These are phyloP conservation scores for Beauveria asiatica DNA, from an alignment of 2,329 filamentous ascomycete genomes.

Conservation along the genomic window DNA sequence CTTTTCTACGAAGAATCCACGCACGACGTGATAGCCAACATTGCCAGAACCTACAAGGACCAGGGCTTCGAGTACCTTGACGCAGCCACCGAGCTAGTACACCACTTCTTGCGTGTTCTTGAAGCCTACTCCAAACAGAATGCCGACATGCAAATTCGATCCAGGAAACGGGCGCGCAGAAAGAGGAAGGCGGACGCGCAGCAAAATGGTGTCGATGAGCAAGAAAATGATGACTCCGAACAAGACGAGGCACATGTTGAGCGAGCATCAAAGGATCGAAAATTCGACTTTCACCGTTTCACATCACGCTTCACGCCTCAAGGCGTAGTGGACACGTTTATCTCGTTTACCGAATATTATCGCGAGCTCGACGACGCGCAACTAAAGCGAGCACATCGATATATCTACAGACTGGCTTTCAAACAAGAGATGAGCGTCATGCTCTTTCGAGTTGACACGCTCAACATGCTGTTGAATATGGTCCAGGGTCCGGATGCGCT, in stretches of 20 bases:
- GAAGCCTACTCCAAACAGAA: constrained; percentile 95
- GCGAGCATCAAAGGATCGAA: constrained; percentile 67
- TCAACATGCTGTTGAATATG: constrained; percentile 81
- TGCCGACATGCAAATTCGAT: constrained; percentile 84
- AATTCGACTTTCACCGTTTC: constrained; percentile 88
- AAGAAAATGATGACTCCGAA: constrained; percentile 59
- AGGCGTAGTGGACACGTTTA: constrained; percentile 79
- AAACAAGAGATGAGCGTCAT: constrained; percentile 88
- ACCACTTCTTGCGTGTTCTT: constrained; percentile 85
- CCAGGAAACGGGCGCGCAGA: constrained; percentile 61
- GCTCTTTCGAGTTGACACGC: constrained; percentile 83
- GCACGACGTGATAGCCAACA: constrained; percentile 75
- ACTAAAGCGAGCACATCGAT: constrained; percentile 85
- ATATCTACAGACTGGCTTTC: constrained; percentile 88
- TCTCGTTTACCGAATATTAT: constrained; percentile 72
- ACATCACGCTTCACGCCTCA: constrained; percentile 74
- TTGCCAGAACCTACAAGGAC: constrained; percentile 80
- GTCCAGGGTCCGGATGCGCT: constrained; percentile 79
- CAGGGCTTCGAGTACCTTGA: constrained; percentile 93
- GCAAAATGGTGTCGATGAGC: constrained; percentile 31
- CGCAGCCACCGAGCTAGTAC: constrained; percentile 79
- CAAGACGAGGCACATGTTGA: constrained; percentile 66
- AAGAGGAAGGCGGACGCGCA: constrained; percentile 52
- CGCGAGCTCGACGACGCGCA: constrained; percentile 70
- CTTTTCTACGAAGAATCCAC: constrained; percentile 98